Evolutionary conservation across 2,329 filamentous ascomycete species (phyloP).

Genomic region (Ophiostoma pallidulum): DNA sequence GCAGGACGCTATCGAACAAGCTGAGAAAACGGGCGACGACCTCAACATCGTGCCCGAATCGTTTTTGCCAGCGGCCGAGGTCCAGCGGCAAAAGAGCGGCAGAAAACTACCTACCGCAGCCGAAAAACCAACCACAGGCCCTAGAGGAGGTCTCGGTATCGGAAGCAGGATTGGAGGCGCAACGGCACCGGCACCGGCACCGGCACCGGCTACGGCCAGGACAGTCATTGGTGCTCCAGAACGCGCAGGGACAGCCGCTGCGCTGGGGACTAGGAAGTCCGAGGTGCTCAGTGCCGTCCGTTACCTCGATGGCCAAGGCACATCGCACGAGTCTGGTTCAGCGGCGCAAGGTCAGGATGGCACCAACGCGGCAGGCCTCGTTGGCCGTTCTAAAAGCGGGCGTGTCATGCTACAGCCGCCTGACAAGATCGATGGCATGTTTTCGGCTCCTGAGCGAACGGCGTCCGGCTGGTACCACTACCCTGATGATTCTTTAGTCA

Average conservation of each 20-base stretch:
- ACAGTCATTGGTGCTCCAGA: not conserved
- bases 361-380: not conserved
- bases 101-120: slow-evolving; percentile 6
- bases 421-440: slow-evolving; percentile 65
- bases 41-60: slow-evolving; percentile 83
- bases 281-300: not conserved
- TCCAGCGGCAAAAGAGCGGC: slow-evolving; percentile 23
- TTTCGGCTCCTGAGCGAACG: slow-evolving; percentile 60
- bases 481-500: slow-evolving; percentile 54
- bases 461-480: slow-evolving; percentile 62
- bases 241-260: not conserved
- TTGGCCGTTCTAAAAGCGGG: slow-evolving; percentile 40
- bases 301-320: not conserved
- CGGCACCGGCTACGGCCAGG: too few species aligned
- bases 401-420: slow-evolving; percentile 55
- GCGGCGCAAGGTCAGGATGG: not conserved
- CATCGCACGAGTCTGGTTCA: not conserved
- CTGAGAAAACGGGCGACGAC: slow-evolving; percentile 71
- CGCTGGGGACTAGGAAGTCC: not conserved
- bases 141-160: not conserved
- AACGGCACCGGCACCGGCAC: too few species aligned
- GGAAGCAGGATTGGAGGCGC: not conserved
- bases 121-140: slow-evolving; percentile 14
- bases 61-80: slow-evolving; percentile 53
- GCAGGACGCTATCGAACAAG: slow-evolving; percentile 74